These are phyloP conservation scores for Pouteria campechiana DNA, from an alignment of 179 eudicot genomes.

Conservation along the genomic window DNA sequence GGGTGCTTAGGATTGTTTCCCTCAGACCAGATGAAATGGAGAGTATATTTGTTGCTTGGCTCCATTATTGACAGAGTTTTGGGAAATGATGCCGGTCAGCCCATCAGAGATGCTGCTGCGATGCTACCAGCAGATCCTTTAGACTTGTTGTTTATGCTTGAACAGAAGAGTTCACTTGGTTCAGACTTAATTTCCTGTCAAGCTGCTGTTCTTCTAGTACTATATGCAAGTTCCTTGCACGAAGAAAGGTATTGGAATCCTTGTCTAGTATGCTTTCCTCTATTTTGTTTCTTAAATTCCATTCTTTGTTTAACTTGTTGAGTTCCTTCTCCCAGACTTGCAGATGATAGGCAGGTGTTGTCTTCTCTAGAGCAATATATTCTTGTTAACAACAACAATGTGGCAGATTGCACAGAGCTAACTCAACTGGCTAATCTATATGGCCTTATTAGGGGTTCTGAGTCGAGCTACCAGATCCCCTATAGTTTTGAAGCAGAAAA, in stretches of 20 bases:
- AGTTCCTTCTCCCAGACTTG: slow-evolving; percentile 40
- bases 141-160: slow-evolving; percentile 80
- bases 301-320: slow-evolving; percentile 1
- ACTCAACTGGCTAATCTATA: slow-evolving; percentile 54
- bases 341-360: slow-evolving; percentile 70
- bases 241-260: slow-evolving; percentile 49
- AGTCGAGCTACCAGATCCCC: slow-evolving; percentile 52
- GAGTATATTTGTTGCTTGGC: slow-evolving; percentile 60
- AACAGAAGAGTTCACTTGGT: slow-evolving; percentile 51
- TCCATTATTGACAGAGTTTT: slow-evolving; percentile 52
- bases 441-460: slow-evolving; percentile 64
- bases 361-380: slow-evolving; percentile 93
- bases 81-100: slow-evolving; percentile 55
- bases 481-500: slow-evolving; percentile 84
- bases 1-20: slow-evolving; percentile 83
- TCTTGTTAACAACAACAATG: slow-evolving; percentile 47
- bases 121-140: slow-evolving; percentile 79
- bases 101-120: slow-evolving; percentile 57
- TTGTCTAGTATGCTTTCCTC: slow-evolving; percentile 4
- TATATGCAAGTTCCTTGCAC: slow-evolving; percentile 57
- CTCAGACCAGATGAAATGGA: slow-evolving; percentile 61
- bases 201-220: slow-evolving; percentile 58
- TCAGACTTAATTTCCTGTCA: slow-evolving; percentile 59
- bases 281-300: neutral
- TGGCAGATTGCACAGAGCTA: slow-evolving; percentile 19